Base-by-base conservation (phyloP, 768 basidiomycete species). In the Boletus eberwhitei region DNA sequence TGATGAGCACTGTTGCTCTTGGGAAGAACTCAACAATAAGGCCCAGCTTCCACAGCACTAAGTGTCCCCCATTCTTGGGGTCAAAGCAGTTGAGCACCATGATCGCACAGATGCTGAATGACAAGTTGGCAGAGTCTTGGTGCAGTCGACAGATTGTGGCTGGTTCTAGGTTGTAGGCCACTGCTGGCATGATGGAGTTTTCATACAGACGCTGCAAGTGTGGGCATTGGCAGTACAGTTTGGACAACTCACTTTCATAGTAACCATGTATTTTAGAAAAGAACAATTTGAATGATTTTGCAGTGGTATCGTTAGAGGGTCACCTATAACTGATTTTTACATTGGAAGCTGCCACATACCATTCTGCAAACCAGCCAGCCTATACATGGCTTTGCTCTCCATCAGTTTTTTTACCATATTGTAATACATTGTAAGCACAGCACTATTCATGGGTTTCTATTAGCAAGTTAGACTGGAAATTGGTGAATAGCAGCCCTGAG, bases 81-180 rank as follows among this genome's bases (percentile, higher is more conserved):
- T 42, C 1, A 8, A 47, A 56, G 1, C 2, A 0, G 0, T 54
- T 54, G 0, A 60, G 48, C 0, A 41, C 51, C 0, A 45, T 61
- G 6, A 61, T 53, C 2, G 3, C 0, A 4, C 59, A 60, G 2
- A 60, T 56, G 0, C 54, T 48, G 5, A 55, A 60, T 0, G 50
- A 52, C 1, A 60, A 7, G 31, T 60, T 60, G 0, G 38, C 47
- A 0, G 39, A 52, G 5, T 60, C 58, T 0, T 26, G 17, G 4
- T 60, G 58, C 0, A 47, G 50, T 0, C 2, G 8, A 8, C 59
- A 60, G 0, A 60, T 31, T 0, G 34, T 59, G 0, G 4, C 32
- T 1, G 50, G 50, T 0, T 53, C 48, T 0, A 59, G 42, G 24
- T 59, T 59, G 19, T 17, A 55, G 1, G 50, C 50, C 0, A 50